Percentiles rank a stretch among this genome's conserved stretches.
phyloP scores from a whole-genome alignment of 768 basidiomycete genomes.

The Lentinula sp. region DNA sequence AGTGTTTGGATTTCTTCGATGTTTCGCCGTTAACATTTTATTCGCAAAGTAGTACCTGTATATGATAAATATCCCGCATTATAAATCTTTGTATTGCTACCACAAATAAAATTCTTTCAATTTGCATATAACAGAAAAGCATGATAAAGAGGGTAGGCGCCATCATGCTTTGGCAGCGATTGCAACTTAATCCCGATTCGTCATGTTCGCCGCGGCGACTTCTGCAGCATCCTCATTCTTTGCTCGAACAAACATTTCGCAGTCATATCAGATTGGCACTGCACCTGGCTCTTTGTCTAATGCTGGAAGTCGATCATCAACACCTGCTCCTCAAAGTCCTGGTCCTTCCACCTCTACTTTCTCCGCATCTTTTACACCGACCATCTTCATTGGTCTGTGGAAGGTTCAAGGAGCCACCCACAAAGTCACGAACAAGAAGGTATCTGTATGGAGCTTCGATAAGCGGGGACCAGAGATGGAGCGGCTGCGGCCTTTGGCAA shows the following conservation, averaged over 20 bases:
- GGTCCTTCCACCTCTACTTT: slow-evolving; percentile 10
- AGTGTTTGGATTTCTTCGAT: neutral
- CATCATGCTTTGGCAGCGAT: neutral
- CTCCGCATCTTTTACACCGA: slow-evolving; percentile 30
- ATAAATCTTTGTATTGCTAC: neutral
- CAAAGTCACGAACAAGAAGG: slow-evolving; percentile 85
- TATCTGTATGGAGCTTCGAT: slow-evolving; percentile 90
- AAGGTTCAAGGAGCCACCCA: slow-evolving; percentile 81
- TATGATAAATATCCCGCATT: neutral
- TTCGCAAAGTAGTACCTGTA: neutral
- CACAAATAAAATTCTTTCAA: neutral
- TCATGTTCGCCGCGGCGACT: slow-evolving; percentile 26
- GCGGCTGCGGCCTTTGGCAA: slow-evolving; percentile 52
- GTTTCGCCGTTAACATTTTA: neutral
- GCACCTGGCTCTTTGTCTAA: slow-evolving; percentile 17
- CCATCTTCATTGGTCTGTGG: slow-evolving; percentile 82
- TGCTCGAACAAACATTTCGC: slow-evolving; percentile 71
- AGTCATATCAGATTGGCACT: slow-evolving; percentile 65
- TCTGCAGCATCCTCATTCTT: slow-evolving; percentile 77
- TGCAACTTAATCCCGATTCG: neutral
- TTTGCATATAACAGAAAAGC: neutral
- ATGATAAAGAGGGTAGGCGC: neutral
- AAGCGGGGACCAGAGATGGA: slow-evolving; percentile 76
- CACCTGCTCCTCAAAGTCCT: slow-evolving; percentile 30
- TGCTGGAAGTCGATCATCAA: slow-evolving; percentile 38